These are phyloP conservation scores for Nicotiana paniculata DNA, from an alignment of 257 asterid species.

Conservation along the genomic window DNA sequence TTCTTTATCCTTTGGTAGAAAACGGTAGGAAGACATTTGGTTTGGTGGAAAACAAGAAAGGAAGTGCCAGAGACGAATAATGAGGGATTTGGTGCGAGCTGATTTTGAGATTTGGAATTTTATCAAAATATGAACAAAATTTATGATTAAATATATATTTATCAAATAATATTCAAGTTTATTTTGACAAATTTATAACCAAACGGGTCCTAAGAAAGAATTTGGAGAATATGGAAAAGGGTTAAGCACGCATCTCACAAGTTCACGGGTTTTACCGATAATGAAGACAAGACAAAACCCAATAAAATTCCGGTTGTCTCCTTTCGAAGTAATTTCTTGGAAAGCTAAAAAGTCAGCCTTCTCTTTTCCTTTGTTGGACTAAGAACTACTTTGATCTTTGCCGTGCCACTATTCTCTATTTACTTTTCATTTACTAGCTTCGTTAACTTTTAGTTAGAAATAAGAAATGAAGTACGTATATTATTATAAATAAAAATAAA, in stretches of 20 bases:
- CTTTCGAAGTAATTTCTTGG: neutral
- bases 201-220: no score
- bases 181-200: no score
- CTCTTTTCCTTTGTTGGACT: neutral
- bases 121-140: no score
- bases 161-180: no score
- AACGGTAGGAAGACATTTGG: neutral
- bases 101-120: no score
- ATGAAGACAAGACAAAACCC: neutral
- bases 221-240: neutral
- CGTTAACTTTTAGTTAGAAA: no score
- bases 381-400: neutral
- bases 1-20: neutral
- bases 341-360: neutral
- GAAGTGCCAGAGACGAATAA: no score
- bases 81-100: no score
- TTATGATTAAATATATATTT: no score
- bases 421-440: neutral
- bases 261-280: neutral
- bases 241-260: neutral
- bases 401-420: neutral
- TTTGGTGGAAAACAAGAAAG: neutral
- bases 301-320: neutral
- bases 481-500: no score
- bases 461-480: no score